A percentile compares a stretch with the other conserved stretches of the same genome.
Conservation (phyloP, 345 rosid species). For the Mangifera indica region DNA sequence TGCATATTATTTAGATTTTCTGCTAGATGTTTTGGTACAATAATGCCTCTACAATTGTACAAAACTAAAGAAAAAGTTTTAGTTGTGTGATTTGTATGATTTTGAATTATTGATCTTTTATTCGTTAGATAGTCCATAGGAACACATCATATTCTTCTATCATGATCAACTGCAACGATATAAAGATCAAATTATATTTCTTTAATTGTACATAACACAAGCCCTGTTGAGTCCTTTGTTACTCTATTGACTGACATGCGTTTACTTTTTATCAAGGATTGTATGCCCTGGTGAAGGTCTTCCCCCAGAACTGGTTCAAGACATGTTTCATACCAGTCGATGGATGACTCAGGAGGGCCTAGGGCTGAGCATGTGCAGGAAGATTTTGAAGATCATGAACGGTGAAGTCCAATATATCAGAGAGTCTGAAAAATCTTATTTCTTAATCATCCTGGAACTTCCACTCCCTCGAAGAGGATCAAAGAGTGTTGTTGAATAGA, state of each 20-base stretch:
- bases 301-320: slow-evolving; percentile 85
- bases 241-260: background rate
- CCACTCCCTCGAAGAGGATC: slow-evolving; percentile 45
- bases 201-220: background rate
- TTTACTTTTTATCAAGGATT: slow-evolving; percentile 50
- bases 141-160: background rate
- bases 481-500: slow-evolving; percentile 31
- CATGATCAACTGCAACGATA: background rate
- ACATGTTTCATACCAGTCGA: slow-evolving; percentile 81
- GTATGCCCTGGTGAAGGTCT: slow-evolving; percentile 95
- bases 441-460: slow-evolving; percentile 69
- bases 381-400: slow-evolving; percentile 80
- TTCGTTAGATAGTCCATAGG: background rate
- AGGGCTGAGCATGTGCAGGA: slow-evolving; percentile 89
- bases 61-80: background rate
- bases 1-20: background rate
- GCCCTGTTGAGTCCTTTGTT: background rate
- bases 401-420: slow-evolving; percentile 91
- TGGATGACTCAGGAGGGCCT: slow-evolving; percentile 89
- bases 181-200: background rate
- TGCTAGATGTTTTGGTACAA: background rate
- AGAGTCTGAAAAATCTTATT: slow-evolving; percentile 74
- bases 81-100: background rate
- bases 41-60: background rate
- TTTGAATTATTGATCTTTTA: background rate